Conservation (phyloP, 345 rosid species). For the Salix arbutifolia region DNA sequence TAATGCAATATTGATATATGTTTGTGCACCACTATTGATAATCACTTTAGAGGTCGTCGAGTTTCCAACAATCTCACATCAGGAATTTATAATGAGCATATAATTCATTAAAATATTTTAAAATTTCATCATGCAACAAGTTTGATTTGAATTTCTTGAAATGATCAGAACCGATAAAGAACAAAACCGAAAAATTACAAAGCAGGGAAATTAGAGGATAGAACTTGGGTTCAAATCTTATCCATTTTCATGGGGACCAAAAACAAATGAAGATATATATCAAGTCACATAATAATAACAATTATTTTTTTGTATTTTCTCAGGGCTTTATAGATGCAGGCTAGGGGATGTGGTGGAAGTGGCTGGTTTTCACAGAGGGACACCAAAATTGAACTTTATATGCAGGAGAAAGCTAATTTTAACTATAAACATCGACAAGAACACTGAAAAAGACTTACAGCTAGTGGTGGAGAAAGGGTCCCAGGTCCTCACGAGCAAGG, state of each 20-base stretch:
- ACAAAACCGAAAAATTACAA: not conserved
- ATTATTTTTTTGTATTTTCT: not conserved
- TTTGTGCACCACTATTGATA: not conserved
- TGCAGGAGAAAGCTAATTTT: slow-evolving; percentile 82
- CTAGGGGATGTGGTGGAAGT: slow-evolving; percentile 93
- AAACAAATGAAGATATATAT: not conserved
- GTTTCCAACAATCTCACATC: not conserved
- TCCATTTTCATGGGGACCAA: not conserved
- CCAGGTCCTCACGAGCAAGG: slow-evolving; percentile 38
- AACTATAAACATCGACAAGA: slow-evolving; percentile 86
- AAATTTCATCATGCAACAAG: too few species aligned
- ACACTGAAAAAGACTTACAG: slow-evolving; percentile 91
- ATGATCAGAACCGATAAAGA: too few species aligned
- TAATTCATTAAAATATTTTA: not conserved
- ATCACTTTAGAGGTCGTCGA: not conserved
- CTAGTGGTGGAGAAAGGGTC: slow-evolving; percentile 66
- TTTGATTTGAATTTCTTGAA: too few species aligned
- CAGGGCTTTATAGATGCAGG: slow-evolving; percentile 77
- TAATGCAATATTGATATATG: not conserved
- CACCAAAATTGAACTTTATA: slow-evolving; percentile 82
- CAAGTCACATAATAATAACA: too few species aligned
- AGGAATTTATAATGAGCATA: not conserved
- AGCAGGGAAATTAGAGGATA: too few species aligned
- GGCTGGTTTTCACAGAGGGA: slow-evolving; percentile 62
- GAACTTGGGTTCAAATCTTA: not conserved